phyloP scores from a whole-genome alignment of 2,329 filamentous ascomycete genomes.

The Penicillium sp. region DNA sequence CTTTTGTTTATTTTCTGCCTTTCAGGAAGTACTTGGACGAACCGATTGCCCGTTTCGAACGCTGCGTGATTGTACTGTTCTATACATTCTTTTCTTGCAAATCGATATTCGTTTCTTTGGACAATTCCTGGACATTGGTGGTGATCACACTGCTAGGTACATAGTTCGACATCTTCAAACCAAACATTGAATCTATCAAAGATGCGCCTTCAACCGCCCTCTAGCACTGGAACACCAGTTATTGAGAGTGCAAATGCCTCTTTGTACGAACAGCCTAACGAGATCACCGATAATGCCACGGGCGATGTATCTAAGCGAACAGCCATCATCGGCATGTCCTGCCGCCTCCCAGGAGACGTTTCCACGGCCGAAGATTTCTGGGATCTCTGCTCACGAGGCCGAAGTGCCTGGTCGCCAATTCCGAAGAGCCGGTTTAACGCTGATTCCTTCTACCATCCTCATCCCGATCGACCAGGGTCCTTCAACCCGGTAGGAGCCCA shows the following conservation, averaged over 20 bases:
- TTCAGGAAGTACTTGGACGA: slow-evolving; percentile 3
- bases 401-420: slow-evolving; percentile 22
- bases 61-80: slow-evolving; percentile 13
- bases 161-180: slow-evolving; percentile 11
- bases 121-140: slow-evolving; percentile 7
- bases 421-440: slow-evolving; percentile 24
- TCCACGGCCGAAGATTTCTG: slow-evolving; percentile 24
- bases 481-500: slow-evolving; percentile 25
- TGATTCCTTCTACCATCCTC: slow-evolving; percentile 22
- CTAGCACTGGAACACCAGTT: slow-evolving; percentile 13
- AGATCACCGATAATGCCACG: background rate
- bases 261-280: background rate
- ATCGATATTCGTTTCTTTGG: slow-evolving; percentile 5
- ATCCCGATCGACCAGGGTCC: slow-evolving; percentile 20
- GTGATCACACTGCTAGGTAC: slow-evolving; percentile 12
- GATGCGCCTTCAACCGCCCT: slow-evolving; percentile 20
- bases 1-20: background rate
- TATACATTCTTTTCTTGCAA: slow-evolving; percentile 7
- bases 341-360: slow-evolving; percentile 26
- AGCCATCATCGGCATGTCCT: slow-evolving; percentile 30
- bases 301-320: slow-evolving; percentile 14
- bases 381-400: slow-evolving; percentile 22
- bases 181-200: background rate
- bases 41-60: background rate
- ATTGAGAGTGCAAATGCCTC: background rate